A percentile compares a stretch with the other conserved stretches of the same genome.
phyloP scores from a whole-genome alignment of 371 early-diverging fungal species.

The Zychaea mexicana region DNA sequence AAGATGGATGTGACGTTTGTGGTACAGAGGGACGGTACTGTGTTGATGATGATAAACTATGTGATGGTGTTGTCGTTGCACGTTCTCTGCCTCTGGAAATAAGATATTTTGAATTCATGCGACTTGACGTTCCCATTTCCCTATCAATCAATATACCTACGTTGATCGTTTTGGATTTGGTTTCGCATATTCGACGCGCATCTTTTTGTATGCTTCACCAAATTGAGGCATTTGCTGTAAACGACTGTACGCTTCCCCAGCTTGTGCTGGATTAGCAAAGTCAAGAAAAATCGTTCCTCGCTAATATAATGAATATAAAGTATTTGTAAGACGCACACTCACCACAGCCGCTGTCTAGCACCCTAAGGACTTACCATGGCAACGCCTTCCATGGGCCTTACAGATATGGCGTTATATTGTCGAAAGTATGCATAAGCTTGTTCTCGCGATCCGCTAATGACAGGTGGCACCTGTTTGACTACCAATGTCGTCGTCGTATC shows the following conservation, averaged over 20 bases:
- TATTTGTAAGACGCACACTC: neutral
- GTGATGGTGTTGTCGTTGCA: too few relatives aligned
- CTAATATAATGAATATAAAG: constrained; percentile 14
- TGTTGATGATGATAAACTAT: too few relatives aligned
- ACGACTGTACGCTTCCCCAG: constrained; percentile 33
- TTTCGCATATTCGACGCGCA: constrained; percentile 52
- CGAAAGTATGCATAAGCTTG: constrained; percentile 28
- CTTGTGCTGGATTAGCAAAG: constrained; percentile 43
- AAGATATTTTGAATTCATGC: too few relatives aligned
- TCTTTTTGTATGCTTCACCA: constrained; percentile 33
- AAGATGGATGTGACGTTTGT: neutral
- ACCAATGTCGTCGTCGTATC: constrained; percentile 34
- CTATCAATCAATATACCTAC: too few relatives aligned
- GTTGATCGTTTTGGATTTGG: constrained; percentile 28
- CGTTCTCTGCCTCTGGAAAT: too few relatives aligned
- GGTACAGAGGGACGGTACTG: neutral
- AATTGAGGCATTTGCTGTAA: constrained; percentile 18
- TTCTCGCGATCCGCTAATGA: constrained; percentile 22
- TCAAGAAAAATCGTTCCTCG: constrained; percentile 55
- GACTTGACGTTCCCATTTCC: too few relatives aligned
- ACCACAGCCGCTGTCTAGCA: neutral
- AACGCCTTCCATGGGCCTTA: constrained; percentile 37
- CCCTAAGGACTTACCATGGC: constrained; percentile 33
- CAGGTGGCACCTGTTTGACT: constrained; percentile 38
- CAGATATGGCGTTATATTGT: constrained; percentile 31